Base-by-base conservation (phyloP, 2,329 filamentous ascomycete genomes). In the Monosporascus sp. region DNA sequence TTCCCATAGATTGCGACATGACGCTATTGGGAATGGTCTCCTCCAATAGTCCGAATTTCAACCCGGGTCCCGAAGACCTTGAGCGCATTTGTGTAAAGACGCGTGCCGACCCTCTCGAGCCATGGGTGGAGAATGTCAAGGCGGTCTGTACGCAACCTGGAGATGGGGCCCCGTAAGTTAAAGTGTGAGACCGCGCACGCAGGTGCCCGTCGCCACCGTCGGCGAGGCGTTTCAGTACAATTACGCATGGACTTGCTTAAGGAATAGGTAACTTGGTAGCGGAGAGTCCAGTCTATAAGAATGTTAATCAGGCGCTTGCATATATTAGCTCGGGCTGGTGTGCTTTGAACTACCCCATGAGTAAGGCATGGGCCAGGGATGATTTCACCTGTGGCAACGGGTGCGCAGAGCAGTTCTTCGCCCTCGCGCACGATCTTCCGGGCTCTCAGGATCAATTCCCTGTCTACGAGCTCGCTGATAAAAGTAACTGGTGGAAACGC, bases 1-100 rank as follows among this genome's bases (percentile, higher is more conserved):
- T 61, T 25, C 54, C 39, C 38, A 66, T 68, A 44, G 50, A 68
- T 49, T 69, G 66, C 48, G 64, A 67, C 44, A 44, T 57, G 48
- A 65, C 63, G 8, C 59, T 68, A 3, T 52, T 66, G 25, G 60
- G 62, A 17, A 45, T 66, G 5, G 66, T 64, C 27, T 64, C 64
- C 7, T 69, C 66, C 6, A 53, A 60, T 50, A 61, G 62, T 45
- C 62, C 64, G 9, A 51, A 59, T 47, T 68, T 66, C 53, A 46
- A 64, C 42, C 61, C 63, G 15, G 54, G 54, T 6, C 25, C 54
- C 25, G 52, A 57, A 8, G 61, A 67, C 52, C 52, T 66, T 9
- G 53, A 61, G 47, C 56, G 56, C 36, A 62, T 58, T 20, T 67
- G 65, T 52, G 65, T 62, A 14, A 49, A 54, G 5, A 58, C 61